Conservation (phyloP, 768 basidiomycete genomes). For the Crassisporium funariophilum region DNA sequence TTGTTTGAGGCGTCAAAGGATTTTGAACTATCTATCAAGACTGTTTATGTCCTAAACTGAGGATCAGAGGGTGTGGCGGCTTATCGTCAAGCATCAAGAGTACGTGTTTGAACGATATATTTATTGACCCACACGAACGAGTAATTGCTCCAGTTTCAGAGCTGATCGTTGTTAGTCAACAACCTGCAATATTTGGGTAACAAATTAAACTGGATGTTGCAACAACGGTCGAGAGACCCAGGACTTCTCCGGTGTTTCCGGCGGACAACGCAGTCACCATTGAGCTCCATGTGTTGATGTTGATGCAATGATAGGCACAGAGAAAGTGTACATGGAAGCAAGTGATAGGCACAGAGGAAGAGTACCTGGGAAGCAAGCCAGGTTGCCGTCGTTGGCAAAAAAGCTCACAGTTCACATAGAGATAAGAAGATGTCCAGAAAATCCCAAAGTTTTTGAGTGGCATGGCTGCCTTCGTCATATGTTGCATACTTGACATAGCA, state of each 20-base stretch:
- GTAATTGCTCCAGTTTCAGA: slow-evolving; percentile 33
- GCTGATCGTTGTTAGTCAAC: slow-evolving; percentile 23
- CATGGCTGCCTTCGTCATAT: slow-evolving; percentile 43
- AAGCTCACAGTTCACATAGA: slow-evolving; percentile 31
- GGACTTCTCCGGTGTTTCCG: slow-evolving; percentile 32
- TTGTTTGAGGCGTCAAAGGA: too few species aligned
- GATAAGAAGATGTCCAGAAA: slow-evolving; percentile 42
- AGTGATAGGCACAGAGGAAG: slow-evolving; percentile 34
- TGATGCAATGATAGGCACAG: slow-evolving; percentile 33
- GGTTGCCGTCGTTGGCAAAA: slow-evolving; percentile 25
- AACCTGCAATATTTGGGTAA: slow-evolving; percentile 28
- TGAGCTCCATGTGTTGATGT: slow-evolving; percentile 35
- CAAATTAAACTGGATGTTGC: slow-evolving; percentile 31
- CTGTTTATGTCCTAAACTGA: too few species aligned
- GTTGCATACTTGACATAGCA: slow-evolving; percentile 43
- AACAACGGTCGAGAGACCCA: slow-evolving; percentile 33
- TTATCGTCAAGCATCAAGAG: too few species aligned
- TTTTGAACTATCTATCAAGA: too few species aligned
- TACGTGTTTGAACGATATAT: too few species aligned
- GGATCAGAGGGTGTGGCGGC: too few species aligned
- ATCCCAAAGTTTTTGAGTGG: slow-evolving; percentile 44
- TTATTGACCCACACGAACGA: too few species aligned
- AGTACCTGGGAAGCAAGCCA: slow-evolving; percentile 36
- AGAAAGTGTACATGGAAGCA: slow-evolving; percentile 35
- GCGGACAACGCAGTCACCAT: slow-evolving; percentile 28